Percentiles rank a stretch among this genome's conserved stretches.
Evolutionary conservation across 257 asterid genomes (phyloP).

Genomic region (Solanum dulcamara): DNA sequence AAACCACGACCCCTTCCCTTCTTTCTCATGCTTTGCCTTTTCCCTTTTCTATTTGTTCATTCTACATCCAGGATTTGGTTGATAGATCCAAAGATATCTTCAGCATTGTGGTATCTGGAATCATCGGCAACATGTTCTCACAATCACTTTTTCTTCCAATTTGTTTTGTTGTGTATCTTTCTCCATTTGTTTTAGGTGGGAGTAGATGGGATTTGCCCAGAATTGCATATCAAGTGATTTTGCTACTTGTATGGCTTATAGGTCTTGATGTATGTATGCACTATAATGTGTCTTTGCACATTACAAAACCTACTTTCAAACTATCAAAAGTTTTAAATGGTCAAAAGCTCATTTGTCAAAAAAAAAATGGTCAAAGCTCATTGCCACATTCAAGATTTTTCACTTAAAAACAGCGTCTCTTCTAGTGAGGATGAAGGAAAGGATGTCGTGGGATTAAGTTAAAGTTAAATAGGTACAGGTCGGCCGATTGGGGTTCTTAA

Average conservation of each 20-base stretch:
- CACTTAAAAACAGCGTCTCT: too few species aligned
- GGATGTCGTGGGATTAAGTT: background rate
- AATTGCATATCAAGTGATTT: background rate
- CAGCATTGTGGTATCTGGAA: conserved; percentile 38
- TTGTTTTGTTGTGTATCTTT: too few species aligned
- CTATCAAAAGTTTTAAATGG: too few species aligned
- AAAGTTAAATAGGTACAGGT: background rate
- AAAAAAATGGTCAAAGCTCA: too few species aligned
- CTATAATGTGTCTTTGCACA: background rate
- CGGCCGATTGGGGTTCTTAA: too few species aligned
- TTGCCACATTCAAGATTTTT: too few species aligned
- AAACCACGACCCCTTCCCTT: background rate
- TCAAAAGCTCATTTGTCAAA: too few species aligned
- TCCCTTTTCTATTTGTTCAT: conserved; percentile 32
- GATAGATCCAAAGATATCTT: conserved; percentile 41
- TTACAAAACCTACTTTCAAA: too few species aligned
- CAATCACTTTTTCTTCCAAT: too few species aligned
- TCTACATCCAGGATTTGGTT: conserved; percentile 26
- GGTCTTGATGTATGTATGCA: background rate
- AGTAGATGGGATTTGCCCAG: too few species aligned
- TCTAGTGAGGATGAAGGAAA: background rate
- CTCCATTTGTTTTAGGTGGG: too few species aligned
- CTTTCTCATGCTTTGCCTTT: conserved; percentile 24
- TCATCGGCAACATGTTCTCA: conserved; percentile 54
- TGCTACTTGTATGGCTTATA: background rate